Percentiles rank a stretch among this genome's conserved stretches.
These are phyloP conservation scores for Emergomyces orientalis DNA, from an alignment of 2,329 filamentous ascomycete genomes.

Conservation along the genomic window DNA sequence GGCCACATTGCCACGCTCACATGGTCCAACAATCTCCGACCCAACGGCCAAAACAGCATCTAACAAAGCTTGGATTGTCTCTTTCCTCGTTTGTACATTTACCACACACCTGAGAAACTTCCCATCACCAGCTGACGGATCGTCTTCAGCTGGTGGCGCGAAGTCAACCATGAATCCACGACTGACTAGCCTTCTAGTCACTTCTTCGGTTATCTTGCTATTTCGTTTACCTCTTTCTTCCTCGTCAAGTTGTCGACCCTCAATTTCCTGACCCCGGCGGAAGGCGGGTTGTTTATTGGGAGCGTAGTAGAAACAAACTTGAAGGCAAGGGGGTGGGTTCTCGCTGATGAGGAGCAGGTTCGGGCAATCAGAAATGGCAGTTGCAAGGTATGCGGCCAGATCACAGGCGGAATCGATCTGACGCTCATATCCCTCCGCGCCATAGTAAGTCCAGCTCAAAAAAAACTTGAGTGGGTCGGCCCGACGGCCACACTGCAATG, in stretches of 20 bases:
- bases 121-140: slow-evolving; percentile 45
- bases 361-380: slow-evolving; percentile 44
- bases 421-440: slow-evolving; percentile 58
- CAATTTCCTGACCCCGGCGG: slow-evolving; percentile 21
- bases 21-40: slow-evolving; percentile 24
- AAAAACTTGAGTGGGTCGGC: slow-evolving; percentile 83
- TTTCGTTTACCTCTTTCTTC: slow-evolving; percentile 39
- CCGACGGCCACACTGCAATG: slow-evolving; percentile 81
- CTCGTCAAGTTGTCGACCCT: slow-evolving; percentile 22
- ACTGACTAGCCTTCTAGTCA: slow-evolving; percentile 46
- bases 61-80: slow-evolving; percentile 55
- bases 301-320: slow-evolving; percentile 89
- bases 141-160: slow-evolving; percentile 44
- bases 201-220: slow-evolving; percentile 46
- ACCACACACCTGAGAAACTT: slow-evolving; percentile 62
- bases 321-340: slow-evolving; percentile 75
- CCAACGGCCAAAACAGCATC: slow-evolving; percentile 47
- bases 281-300: slow-evolving; percentile 45
- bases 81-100: slow-evolving; percentile 50
- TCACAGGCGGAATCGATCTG: slow-evolving; percentile 66
- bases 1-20: background rate
- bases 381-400: slow-evolving; percentile 59
- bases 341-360: slow-evolving; percentile 64
- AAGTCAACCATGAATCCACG: slow-evolving; percentile 63
- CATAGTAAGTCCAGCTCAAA: slow-evolving; percentile 83